A percentile compares a stretch with the other conserved stretches of the same genome.
phyloP scores from a whole-genome alignment of 2,329 filamentous ascomycete species.

The Calonectria multiphialidica region DNA sequence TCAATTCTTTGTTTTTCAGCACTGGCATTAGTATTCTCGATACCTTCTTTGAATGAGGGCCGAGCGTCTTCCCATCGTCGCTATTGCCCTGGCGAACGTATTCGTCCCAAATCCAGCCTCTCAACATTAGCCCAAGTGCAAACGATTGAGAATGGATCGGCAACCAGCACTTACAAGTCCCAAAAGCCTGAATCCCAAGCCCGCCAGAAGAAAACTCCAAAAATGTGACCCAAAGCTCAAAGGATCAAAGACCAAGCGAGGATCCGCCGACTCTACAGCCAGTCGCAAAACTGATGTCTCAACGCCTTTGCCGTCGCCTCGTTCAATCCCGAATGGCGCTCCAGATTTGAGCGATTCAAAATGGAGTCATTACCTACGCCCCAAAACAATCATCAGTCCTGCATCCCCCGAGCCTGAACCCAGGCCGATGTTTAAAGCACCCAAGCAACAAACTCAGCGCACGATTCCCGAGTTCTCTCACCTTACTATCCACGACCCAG shows the following conservation, averaged over 20 bases:
- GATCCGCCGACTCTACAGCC: constrained; percentile 42
- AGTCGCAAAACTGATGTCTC: constrained; percentile 34
- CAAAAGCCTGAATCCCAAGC: constrained; percentile 39
- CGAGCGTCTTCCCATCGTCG: constrained; percentile 13
- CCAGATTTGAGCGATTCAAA: constrained; percentile 45
- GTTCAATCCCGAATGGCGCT: constrained; percentile 34
- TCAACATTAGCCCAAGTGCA: constrained; percentile 8
- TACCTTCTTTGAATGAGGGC: constrained; percentile 26
- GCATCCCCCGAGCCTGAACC: constrained; percentile 27
- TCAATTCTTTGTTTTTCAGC: not conserved
- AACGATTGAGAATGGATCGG: constrained; percentile 10
- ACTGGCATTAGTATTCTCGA: constrained; percentile 17
- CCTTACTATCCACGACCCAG: constrained; percentile 35
- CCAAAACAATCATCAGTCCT: constrained; percentile 35
- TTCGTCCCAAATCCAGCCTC: constrained; percentile 23
- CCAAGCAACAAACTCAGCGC: constrained; percentile 33
- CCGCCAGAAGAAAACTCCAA: constrained; percentile 45
- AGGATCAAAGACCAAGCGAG: constrained; percentile 39
- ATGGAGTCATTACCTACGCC: constrained; percentile 45
- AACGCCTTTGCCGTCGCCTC: constrained; percentile 33
- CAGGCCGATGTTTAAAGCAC: constrained; percentile 28
- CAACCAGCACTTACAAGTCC: constrained; percentile 1
- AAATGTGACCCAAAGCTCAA: constrained; percentile 47
- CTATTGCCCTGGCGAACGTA: constrained; percentile 6
- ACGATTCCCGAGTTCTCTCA: constrained; percentile 43